These are phyloP conservation scores for Russula brevipes DNA, from an alignment of 768 basidiomycete genomes.

Conservation along the genomic window DNA sequence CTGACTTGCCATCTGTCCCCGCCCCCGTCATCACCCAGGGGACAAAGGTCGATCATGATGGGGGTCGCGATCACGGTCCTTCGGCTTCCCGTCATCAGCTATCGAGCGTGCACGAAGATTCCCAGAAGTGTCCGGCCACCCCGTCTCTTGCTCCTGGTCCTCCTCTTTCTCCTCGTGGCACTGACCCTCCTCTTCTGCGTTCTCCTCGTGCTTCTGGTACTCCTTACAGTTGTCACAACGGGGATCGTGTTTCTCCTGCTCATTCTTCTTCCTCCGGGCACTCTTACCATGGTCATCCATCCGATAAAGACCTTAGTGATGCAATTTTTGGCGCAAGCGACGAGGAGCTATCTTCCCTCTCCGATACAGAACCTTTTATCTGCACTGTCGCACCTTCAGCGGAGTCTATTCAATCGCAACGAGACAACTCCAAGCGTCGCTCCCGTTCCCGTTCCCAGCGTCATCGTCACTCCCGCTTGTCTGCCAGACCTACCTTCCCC, in stretches of 20 bases:
- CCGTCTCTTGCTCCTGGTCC: constrained; percentile 13
- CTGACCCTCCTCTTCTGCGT: constrained; percentile 18
- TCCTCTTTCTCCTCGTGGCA: constrained; percentile 18
- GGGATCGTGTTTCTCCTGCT: constrained; percentile 13
- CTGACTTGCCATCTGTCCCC: not conserved
- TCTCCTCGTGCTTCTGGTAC: constrained; percentile 20
- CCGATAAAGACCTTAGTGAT: constrained; percentile 17
- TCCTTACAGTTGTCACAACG: constrained; percentile 17
- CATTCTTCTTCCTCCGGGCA: constrained; percentile 22
- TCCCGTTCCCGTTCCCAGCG: constrained; percentile 8
- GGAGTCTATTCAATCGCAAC: constrained; percentile 11
- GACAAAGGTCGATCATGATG: constrained; percentile 4
- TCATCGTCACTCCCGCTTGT: constrained; percentile 12
- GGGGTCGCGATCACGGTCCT: constrained; percentile 5
- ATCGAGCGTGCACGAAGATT: constrained; percentile 14
- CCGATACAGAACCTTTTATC: constrained; percentile 29
- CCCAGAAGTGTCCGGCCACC: constrained; percentile 10
- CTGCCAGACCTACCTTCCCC: constrained; percentile 4
- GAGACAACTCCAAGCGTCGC: not conserved
- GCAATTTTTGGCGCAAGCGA: constrained; percentile 27
- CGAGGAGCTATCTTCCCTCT: constrained; percentile 34
- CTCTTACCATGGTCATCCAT: constrained; percentile 14
- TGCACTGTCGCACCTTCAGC: constrained; percentile 10
- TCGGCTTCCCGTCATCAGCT: constrained; percentile 18
- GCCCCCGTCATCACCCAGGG: not conserved